Evolutionary conservation across 495 filamentous ascomycete species (phyloP), one percentile per base, ranked within the genome.

Genomic region (Penicillium coffeae): DNA sequence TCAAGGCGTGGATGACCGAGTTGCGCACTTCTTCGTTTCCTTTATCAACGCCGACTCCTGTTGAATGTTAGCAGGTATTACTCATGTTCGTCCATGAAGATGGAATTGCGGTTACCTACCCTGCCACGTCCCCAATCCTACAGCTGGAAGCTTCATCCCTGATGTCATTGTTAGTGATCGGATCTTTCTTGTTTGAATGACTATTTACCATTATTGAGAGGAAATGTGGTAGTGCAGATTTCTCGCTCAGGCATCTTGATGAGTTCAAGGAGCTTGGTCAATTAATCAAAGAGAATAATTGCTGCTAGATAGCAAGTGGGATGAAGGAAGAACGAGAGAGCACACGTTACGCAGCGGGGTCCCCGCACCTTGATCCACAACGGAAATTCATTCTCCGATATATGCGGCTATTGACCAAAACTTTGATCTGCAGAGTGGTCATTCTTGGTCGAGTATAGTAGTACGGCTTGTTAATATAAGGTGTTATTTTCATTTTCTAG

Each of bases 1-100:
- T 68, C 8, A 88, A 67, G 12, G 58, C 51, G 38, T 65, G 56
- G 38, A 60, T 63, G 15, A 63, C 52, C 12, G 42, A 47, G 27
- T 44, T 38, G 20, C 38, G 42, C 1, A 51, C 21, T 27, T 43
- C 21, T 2, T 43, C 3, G 22, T 44, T 21, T 19, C 33, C 20
- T 18, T 34, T 30, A 3, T 3, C 20, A 3, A 3, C 16, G 25
- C 40, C 40, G 8, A 14, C 2, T 30, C n/a, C 22, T 43, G 15
- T 30, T 10, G 10, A 30, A 14, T 2, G 9, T 3, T 6, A 4
- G 22, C 3, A 14, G 22, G 13, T 8, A 3, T 43, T 43, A n/a
- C 1, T 10, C 3, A 8, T 43, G 14, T 15, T 15, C 1, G 18
- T 10, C 1, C 30, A 14, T 13, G 13, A 13, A 33, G 13, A 16